Percentiles rank a stretch among this genome's conserved stretches.
These are phyloP conservation scores for Entomortierella beljakovae DNA, from an alignment of 192 early-diverging fungal species.

Conservation along the genomic window DNA sequence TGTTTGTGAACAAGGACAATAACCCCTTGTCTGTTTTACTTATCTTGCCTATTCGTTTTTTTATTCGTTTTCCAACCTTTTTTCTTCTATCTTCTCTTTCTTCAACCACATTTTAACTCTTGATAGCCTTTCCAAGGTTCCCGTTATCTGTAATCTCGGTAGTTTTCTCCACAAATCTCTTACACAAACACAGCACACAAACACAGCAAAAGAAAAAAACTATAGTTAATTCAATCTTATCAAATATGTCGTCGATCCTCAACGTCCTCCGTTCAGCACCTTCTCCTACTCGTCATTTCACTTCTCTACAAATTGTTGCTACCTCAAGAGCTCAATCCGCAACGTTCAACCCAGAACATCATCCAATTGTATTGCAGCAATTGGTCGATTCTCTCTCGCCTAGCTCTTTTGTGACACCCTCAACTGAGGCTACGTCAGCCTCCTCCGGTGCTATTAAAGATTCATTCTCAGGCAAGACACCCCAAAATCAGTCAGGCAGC, in stretches of 20 bases:
- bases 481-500: neutral
- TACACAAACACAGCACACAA: slow-evolving; percentile 1
- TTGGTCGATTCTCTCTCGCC: slow-evolving; percentile 50
- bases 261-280: slow-evolving; percentile 50
- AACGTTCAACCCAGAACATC: slow-evolving; percentile 47
- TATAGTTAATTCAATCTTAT: neutral
- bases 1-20: slow-evolving; percentile 13
- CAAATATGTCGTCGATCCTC: slow-evolving; percentile 51
- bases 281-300: slow-evolving; percentile 48
- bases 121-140: neutral
- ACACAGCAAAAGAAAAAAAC: neutral
- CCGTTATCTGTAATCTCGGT: neutral
- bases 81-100: slow-evolving; percentile 11
- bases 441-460: slow-evolving; percentile 6
- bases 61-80: slow-evolving; percentile 4
- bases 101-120: neutral
- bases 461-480: slow-evolving; percentile 26
- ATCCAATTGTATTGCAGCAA: slow-evolving; percentile 48
- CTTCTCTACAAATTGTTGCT: slow-evolving; percentile 30
- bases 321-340: slow-evolving; percentile 12
- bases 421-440: neutral
- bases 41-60: slow-evolving; percentile 1
- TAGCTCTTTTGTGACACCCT: slow-evolving; percentile 4
- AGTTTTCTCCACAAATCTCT: slow-evolving; percentile 1
- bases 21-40: too few species aligned